These are phyloP conservation scores for Hyaloscypha hepaticicola DNA, from an alignment of 495 filamentous ascomycete species.

Conservation along the genomic window DNA sequence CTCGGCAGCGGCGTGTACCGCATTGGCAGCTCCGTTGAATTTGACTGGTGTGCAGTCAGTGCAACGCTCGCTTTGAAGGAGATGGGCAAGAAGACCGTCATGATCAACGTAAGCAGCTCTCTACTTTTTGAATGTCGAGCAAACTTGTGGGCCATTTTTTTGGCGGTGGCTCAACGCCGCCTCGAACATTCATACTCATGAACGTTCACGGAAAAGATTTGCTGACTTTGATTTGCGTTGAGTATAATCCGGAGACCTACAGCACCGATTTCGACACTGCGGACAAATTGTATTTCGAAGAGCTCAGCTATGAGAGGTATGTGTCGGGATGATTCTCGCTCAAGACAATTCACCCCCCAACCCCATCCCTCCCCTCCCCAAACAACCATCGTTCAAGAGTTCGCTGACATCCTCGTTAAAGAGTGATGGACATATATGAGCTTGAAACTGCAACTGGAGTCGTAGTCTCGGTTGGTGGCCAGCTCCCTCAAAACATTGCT, in stretches of 20 bases:
- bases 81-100: slow-evolving; percentile 96
- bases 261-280: slow-evolving; percentile 89
- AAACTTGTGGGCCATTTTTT: background rate
- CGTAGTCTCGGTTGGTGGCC: slow-evolving; percentile 92
- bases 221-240: slow-evolving; percentile 13
- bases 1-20: slow-evolving; percentile 55
- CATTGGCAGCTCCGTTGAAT: slow-evolving; percentile 96
- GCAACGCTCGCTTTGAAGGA: slow-evolving; percentile 79
- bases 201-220: slow-evolving; percentile 1
- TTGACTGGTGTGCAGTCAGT: slow-evolving; percentile 98
- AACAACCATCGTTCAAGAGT: too few species aligned
- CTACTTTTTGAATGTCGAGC: background rate
- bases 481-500: slow-evolving; percentile 96
- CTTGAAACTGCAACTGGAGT: slow-evolving; percentile 82
- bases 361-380: too few species aligned
- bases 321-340: too few species aligned
- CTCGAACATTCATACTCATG: slow-evolving; percentile 8
- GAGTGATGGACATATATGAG: slow-evolving; percentile 79
- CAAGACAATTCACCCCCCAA: too few species aligned
- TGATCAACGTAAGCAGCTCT: slow-evolving; percentile 68
- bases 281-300: slow-evolving; percentile 96
- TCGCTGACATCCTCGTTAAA: too few species aligned
- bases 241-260: slow-evolving; percentile 68
- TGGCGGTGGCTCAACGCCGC: slow-evolving; percentile 1
- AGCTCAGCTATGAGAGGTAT: slow-evolving; percentile 91